Evolutionary conservation across 371 early-diverging fungal species (phyloP).

Genomic region (Sporodiniella umbellata): DNA sequence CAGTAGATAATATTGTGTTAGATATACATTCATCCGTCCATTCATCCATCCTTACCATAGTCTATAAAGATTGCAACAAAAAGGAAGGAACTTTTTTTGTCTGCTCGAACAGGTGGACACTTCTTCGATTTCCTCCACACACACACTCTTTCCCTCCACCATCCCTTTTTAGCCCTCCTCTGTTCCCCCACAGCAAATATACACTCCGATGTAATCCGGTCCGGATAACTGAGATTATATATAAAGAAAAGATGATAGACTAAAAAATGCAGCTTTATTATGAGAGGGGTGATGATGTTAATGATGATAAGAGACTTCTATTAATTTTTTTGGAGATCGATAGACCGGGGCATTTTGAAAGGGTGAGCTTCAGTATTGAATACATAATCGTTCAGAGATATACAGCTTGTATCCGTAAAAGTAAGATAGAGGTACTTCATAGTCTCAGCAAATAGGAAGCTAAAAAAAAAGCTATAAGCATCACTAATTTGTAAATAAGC

Average conservation of each 20-base stretch:
- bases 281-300: too few species aligned
- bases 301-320: too few species aligned
- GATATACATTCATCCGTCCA: too few species aligned
- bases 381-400: conserved; percentile 69
- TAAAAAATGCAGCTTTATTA: not conserved
- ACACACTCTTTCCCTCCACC: not conserved
- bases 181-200: too few species aligned
- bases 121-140: not conserved
- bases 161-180: too few species aligned
- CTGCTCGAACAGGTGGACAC: not conserved
- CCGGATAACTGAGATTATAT: too few species aligned
- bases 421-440: conserved; percentile 88
- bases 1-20: too few species aligned
- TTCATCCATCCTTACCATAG: not conserved
- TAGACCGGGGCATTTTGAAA: conserved; percentile 21
- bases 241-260: too few species aligned
- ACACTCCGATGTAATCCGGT: too few species aligned
- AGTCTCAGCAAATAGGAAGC: conserved; percentile 85
- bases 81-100: conserved; percentile 5
- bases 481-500: not conserved
- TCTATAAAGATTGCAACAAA: conserved; percentile 8
- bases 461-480: too few species aligned
- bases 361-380: conserved; percentile 83
- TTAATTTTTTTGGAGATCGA: conserved; percentile 16
- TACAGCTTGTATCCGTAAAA: conserved; percentile 55